Conservation (phyloP, 345 rosid species). For the Cardiospermum halicacabum region DNA sequence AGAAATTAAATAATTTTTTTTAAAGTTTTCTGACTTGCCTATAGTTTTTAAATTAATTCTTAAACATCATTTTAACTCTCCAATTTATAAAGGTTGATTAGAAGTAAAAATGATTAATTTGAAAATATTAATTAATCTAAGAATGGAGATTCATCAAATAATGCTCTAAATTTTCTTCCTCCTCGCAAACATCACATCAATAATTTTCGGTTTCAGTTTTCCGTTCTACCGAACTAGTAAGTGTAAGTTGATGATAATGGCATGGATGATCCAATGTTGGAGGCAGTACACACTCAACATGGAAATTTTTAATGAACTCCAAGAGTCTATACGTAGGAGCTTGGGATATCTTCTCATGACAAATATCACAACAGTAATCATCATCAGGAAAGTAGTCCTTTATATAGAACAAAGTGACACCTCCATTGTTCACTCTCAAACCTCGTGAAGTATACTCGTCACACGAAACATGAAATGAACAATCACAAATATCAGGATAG, state of each 20-base stretch:
- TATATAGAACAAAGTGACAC: not conserved
- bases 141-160: too few species aligned
- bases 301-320: not conserved
- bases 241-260: not conserved
- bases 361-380: not conserved
- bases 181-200: not conserved
- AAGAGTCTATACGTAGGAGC: not conserved
- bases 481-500: not conserved
- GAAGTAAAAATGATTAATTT: too few species aligned
- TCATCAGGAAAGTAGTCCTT: not conserved
- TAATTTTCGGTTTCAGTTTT: not conserved
- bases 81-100: too few species aligned
- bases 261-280: too few species aligned
- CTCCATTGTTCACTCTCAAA: not conserved
- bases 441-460: not conserved
- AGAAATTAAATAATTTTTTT: too few species aligned
- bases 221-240: not conserved
- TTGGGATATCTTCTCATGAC: not conserved
- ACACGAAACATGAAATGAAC: constrained; percentile 2
- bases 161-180: not conserved
- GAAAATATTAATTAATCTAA: too few species aligned
- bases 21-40: too few species aligned
- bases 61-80: too few species aligned
- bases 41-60: too few species aligned
- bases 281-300: not conserved